A percentile compares a stretch with the other conserved stretches of the same genome.
Evolutionary conservation across 768 basidiomycete genomes (phyloP).

Genomic region (Rhizopogon rudus): DNA sequence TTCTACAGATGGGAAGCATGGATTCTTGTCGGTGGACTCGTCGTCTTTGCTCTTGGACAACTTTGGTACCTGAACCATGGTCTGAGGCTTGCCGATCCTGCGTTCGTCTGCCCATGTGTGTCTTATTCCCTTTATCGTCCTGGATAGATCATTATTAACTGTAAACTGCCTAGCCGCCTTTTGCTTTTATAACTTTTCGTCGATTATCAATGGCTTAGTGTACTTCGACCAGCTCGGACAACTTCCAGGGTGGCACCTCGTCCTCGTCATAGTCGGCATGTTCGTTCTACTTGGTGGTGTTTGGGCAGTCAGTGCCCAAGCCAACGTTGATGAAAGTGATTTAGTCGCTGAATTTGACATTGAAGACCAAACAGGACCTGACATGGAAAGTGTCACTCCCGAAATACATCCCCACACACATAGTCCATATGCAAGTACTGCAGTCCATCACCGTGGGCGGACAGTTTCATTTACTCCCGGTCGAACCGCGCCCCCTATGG

Average conservation of each 20-base stretch:
- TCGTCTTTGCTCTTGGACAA: conserved; percentile 74
- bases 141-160: background rate
- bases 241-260: conserved; percentile 64
- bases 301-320: conserved; percentile 82
- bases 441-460: conserved; percentile 28
- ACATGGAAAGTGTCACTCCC: background rate
- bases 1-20: conserved; percentile 84
- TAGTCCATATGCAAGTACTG: background rate
- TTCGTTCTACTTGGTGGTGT: conserved; percentile 78
- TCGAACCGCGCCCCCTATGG: conserved; percentile 7
- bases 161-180: conserved; percentile 62
- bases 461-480: conserved; percentile 8
- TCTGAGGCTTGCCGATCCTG: conserved; percentile 77
- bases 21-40: conserved; percentile 69
- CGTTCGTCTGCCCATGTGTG: conserved; percentile 80
- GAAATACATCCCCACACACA: background rate
- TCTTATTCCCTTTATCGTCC: conserved; percentile 10
- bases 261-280: conserved; percentile 74
- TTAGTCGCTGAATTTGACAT: conserved; percentile 10
- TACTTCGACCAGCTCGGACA: conserved; percentile 84
- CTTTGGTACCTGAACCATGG: conserved; percentile 82
- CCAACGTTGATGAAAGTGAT: conserved; percentile 43
- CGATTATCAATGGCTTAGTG: conserved; percentile 84
- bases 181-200: conserved; percentile 92
- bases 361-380: background rate